These are phyloP conservation scores for Phytopythium oedochilum DNA, from an alignment of 352 stramenopile genomes.

Conservation along the genomic window DNA sequence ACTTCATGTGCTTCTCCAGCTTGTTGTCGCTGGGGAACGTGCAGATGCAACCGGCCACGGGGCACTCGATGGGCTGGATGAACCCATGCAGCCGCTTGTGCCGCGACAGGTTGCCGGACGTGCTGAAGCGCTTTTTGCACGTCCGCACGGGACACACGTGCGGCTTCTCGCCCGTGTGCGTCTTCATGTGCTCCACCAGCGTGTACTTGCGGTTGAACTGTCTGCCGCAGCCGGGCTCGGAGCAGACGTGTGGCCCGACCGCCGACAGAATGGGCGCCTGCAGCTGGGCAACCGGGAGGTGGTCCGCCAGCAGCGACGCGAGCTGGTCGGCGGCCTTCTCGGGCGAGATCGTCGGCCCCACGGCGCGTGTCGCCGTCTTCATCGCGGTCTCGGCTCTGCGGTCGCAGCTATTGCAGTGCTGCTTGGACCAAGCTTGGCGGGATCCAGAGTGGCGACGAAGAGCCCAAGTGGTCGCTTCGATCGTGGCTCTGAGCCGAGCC, in stretches of 20 bases:
- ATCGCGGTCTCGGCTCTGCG: neutral
- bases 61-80: slow-evolving; percentile 15
- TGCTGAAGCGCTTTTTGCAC: slow-evolving; percentile 37
- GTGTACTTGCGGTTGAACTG: slow-evolving; percentile 21
- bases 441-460: no score
- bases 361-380: neutral
- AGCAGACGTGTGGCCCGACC: no score
- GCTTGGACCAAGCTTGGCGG: no score
- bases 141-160: slow-evolving; percentile 21
- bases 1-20: slow-evolving; percentile 28
- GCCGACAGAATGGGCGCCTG: no score
- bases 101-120: slow-evolving; percentile 30
- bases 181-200: slow-evolving; percentile 29
- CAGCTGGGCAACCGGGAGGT: neutral
- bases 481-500: slow-evolving; percentile 2
- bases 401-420: no score
- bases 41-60: slow-evolving; percentile 9
- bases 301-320: slow-evolving; percentile 4
- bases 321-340: slow-evolving; percentile 5
- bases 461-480: no score
- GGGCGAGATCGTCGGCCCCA: neutral
- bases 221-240: slow-evolving; percentile 13
- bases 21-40: slow-evolving; percentile 16
- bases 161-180: slow-evolving; percentile 19
- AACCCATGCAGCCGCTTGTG: slow-evolving; percentile 25